Evolutionary conservation across 2,329 filamentous ascomycete genomes (phyloP).

Genomic region (Aspergillus arachidicola): DNA sequence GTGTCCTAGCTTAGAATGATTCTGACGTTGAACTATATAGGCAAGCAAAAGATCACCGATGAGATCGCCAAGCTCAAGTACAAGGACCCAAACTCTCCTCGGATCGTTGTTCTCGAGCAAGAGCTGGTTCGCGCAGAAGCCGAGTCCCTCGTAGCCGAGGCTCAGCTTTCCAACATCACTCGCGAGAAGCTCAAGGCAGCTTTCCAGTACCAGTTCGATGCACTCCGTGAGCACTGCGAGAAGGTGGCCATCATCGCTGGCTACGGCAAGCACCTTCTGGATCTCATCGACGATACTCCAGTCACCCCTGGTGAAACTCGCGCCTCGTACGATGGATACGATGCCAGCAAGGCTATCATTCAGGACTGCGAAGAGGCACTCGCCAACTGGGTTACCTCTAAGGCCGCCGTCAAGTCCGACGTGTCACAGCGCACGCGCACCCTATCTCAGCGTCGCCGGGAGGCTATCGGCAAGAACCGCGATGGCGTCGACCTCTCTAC

Average conservation of each 20-base stretch:
- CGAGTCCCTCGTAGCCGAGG: constrained; percentile 97
- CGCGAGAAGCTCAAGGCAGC: constrained; percentile 99
- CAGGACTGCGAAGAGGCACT: constrained; percentile 98
- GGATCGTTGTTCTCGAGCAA: constrained; percentile 96
- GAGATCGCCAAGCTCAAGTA: constrained; percentile 99
- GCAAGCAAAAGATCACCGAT: constrained; percentile 99
- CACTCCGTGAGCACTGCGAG: constrained; percentile 94
- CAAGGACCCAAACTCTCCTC: constrained; percentile 98
- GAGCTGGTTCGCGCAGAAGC: constrained; percentile 97
- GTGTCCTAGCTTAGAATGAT: background rate
- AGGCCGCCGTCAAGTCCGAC: constrained; percentile 83
- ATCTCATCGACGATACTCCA: constrained; percentile 93
- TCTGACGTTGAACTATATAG: constrained; percentile 46
- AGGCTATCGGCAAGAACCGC: constrained; percentile 66
- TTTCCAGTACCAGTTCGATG: constrained; percentile 97
- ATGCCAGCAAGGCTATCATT: constrained; percentile 97
- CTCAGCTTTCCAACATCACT: constrained; percentile 98
- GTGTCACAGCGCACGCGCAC: constrained; percentile 86
- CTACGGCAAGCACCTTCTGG: constrained; percentile 96
- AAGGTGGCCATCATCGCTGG: constrained; percentile 98
- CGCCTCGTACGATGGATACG: constrained; percentile 94
- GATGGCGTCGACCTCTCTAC: constrained; percentile 80
- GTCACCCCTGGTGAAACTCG: constrained; percentile 97
- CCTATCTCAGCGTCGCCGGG: constrained; percentile 79
- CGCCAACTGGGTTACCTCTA: constrained; percentile 93